Conservation (phyloP, 1,284 basidiomycete genomes). For the Hymenochaete sp. region DNA sequence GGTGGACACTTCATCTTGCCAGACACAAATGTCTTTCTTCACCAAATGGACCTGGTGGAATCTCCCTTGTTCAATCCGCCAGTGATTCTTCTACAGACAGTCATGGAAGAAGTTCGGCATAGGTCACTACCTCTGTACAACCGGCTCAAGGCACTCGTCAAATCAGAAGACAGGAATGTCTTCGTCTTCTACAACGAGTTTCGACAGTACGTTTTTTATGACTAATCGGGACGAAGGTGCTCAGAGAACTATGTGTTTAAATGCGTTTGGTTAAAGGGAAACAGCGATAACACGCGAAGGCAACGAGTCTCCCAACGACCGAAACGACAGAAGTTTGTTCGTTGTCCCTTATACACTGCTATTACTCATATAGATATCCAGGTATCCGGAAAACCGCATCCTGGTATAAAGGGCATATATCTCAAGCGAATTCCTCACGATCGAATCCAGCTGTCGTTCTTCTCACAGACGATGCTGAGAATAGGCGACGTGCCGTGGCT, state of each 20-base stretch:
- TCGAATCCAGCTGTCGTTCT: conserved; percentile 65
- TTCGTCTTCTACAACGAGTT: conserved; percentile 95
- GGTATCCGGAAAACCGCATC: conserved; percentile 78
- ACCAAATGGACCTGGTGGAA: conserved; percentile 93
- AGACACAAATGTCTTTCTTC: conserved; percentile 93
- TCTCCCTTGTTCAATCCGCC: conserved; percentile 66
- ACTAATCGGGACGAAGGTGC: too few species aligned
- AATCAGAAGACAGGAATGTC: conserved; percentile 70
- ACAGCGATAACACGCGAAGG: conserved; percentile 69
- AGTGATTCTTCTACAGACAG: conserved; percentile 89
- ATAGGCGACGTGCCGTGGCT: conserved; percentile 68
- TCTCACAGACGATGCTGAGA: conserved; percentile 85
- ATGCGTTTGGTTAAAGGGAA: conserved; percentile 40
- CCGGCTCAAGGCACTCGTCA: conserved; percentile 74
- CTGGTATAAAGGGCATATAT: conserved; percentile 79
- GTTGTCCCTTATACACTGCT: background rate
- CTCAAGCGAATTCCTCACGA: conserved; percentile 38
- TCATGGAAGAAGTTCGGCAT: conserved; percentile 93
- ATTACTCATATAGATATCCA: conserved; percentile 24
- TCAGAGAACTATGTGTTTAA: background rate
- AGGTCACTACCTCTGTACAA: conserved; percentile 91
- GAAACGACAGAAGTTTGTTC: conserved; percentile 77
- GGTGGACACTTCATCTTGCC: conserved; percentile 80
- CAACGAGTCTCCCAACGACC: conserved; percentile 80
- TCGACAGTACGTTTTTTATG: conserved; percentile 60